Base-by-base conservation (phyloP, 169 alveolate species). In the Condylostoma magnum region DNA sequence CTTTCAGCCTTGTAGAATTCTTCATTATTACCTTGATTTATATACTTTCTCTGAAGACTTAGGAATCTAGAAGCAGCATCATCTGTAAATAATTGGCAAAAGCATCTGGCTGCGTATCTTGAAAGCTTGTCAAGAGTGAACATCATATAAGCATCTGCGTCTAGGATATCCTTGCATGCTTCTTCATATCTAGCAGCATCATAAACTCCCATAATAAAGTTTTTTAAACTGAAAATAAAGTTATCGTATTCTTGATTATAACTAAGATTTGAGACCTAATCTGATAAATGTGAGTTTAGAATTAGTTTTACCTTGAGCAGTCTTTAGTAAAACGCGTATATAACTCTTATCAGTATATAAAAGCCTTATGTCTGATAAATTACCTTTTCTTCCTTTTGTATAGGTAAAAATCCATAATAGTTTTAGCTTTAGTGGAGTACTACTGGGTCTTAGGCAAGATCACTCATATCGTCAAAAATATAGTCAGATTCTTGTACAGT, bases 151-250 rank as follows among this genome's bases (percentile, higher is more conserved):
- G 53, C 52, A 2, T 57, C 69, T 2, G 31, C 37, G 31, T 34
- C 69, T 33, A 57, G 25, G 1, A 57, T 27, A 27, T 15, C 51
- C 28, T 52, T 30, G 28, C 69, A 57, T 57, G 31, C 37, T 8
- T 57, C 69, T 57, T 57, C 69, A 52, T 34, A 57, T 18, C 20
- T 57, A n/a, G 69, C 52, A n/a, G 20, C 18, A 15, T 57, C 69
- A 6, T 8, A 57, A 27, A 33, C 31, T 27, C 18, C 6, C 20
- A 57, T 34, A 57, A 5, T 20, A 18, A 33, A 33, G 15, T 33
- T 36, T 30, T 33, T 34, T 3, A 36, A 57, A 57, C 3, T 28
- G 53, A 8, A 33, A 18, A 27, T 57, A 57, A n/a, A 34, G 25
- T 1, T 4, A 31, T 36, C 37, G 53, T 3, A 52, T 33, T 3